Conservation (phyloP, 805 yeast genomes). For the Clavispora phyllophila region DNA sequence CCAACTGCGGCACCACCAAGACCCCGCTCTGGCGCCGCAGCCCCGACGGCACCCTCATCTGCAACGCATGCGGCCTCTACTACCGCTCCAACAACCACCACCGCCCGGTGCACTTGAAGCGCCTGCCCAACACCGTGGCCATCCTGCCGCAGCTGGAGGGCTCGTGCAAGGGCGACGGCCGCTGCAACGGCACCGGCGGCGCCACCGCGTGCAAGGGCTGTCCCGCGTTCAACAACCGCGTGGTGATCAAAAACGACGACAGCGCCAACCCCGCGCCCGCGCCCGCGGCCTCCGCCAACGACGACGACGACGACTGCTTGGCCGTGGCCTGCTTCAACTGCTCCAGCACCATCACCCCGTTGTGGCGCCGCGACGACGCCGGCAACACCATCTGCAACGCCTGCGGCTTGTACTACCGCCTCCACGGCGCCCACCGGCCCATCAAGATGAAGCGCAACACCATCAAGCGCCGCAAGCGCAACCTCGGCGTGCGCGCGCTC, state of each 20-base stretch:
- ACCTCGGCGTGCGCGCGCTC: constrained; percentile 5
- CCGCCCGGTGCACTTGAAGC: constrained; percentile 61
- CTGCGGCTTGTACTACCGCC: constrained; percentile 71
- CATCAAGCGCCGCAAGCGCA: constrained; percentile 69
- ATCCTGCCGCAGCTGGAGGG: constrained; percentile 44
- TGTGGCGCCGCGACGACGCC: constrained; percentile 78
- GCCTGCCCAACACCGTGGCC: constrained; percentile 48
- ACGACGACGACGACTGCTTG: constrained; percentile 35
- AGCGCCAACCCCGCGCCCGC: constrained; percentile 1
- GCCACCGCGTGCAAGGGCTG: constrained; percentile 74
- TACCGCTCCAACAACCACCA: constrained; percentile 55
- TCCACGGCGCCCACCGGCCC: constrained; percentile 77
- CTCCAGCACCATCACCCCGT: constrained; percentile 78
- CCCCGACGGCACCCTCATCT: constrained; percentile 49
- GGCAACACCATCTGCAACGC: constrained; percentile 88
- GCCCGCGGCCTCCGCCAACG: constrained; percentile 3
- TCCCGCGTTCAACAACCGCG: constrained; percentile 75
- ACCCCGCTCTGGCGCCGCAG: constrained; percentile 59
- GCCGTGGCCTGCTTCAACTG: constrained; percentile 82
- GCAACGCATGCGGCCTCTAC: constrained; percentile 60
- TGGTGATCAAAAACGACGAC: constrained; percentile 28
- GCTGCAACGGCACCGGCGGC: constrained; percentile 88
- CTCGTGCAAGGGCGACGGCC: constrained; percentile 69
- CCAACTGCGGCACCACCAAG: constrained; percentile 51
- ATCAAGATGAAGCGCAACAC: constrained; percentile 66